Base-by-base conservation (phyloP, 371 early-diverging fungal species). In the Parasitella parasitica region DNA sequence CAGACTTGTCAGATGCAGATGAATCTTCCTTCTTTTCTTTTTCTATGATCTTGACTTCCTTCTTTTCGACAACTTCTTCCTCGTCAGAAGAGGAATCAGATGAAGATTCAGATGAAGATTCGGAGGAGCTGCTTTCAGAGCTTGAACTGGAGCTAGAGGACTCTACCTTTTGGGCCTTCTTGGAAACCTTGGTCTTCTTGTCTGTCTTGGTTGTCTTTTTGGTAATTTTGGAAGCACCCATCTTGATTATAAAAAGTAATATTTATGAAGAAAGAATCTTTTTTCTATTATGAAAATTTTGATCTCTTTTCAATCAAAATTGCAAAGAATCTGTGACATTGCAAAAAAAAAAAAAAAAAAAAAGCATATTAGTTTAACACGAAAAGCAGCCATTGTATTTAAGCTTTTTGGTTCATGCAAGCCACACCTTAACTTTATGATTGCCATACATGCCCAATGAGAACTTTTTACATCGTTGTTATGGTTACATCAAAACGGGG, bases 171-270 rank as follows among this genome's bases (percentile, higher is more conserved):
- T 48, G 48, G n/a, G 46, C 58, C 58, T 57, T 57, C 27, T 46
- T 41, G 26, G 43, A 39, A 34, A 57, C 57, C 57, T 57, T 46
- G 46, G 20, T 54, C 35, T 46, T 46, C 61, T 61, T 61, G 32
- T 51, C 46, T 27, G 24, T 46, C 61, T 61, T 61, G 43, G 30
- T 61, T 4, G 61, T 38, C 54, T 61, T 61, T 49, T 57, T 57
- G 46, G 41, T 38, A 52, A 54, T 28, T 37, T 61, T 61, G 36
- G 54, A 34, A 24, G 61, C 54, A 61, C 54, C 61, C 61, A 61
- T 61, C 30, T 15, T 50, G 16, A n/a, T 50, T 46, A 46, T 50
- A 49, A 20, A 28, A 13, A 48, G 49, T 22, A 15, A 4, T 26
- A 15, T 28, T 18, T 50, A 28, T 30, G 15, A 50, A 7, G 16